Evolutionary conservation across 2,329 filamentous ascomycete genomes (phyloP), one percentile per base, ranked within the genome.

Genomic region (Ilyonectria robusta): DNA sequence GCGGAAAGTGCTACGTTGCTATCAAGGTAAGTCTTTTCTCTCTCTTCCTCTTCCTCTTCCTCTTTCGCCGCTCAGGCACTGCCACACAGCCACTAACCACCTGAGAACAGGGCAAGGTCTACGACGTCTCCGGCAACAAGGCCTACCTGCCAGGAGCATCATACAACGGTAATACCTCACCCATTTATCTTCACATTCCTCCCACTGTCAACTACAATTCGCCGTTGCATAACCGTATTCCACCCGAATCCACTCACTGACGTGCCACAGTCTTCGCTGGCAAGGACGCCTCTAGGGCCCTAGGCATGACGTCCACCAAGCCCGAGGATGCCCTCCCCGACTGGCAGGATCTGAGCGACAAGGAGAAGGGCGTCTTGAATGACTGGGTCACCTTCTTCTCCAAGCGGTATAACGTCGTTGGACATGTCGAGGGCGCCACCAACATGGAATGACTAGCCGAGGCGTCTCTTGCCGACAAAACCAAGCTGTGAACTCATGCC

Each of bases 331-430:
- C 94, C 71, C 84, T 84, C 35, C 84, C 96, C 2, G 92, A 98
- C 57, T 98, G 94, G 93, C 86, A 92, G 65, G 93, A 94, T 76
- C 85, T 99, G 58, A 85, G 87, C 15, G 94, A 97, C 23, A 94
- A 96, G 81, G 91, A 98, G 80, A 94, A 96, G 84, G 89, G 89
- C 29, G 91, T 93, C 3, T 84, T 99, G 68, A 88, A 95, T 60
- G 96, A 99, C 80, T 99, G 96, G 96, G 90, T 92, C 70, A 97
- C 93, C 2, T 99, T 97, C 83, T 99, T 99, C 82, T 94, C 92
- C 73, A 99, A 98, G 85, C 88, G 96, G 65, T 99, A 99, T 84
- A 98, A 97, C 76, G 88, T 98, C 58, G 90, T 97, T 53, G 94
- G 94, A 15, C 80, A 85, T 62, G 89, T 93, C 17, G 83, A 86